Evolutionary conservation across 345 rosid species (phyloP).

Genomic region (Camelina sativa): DNA sequence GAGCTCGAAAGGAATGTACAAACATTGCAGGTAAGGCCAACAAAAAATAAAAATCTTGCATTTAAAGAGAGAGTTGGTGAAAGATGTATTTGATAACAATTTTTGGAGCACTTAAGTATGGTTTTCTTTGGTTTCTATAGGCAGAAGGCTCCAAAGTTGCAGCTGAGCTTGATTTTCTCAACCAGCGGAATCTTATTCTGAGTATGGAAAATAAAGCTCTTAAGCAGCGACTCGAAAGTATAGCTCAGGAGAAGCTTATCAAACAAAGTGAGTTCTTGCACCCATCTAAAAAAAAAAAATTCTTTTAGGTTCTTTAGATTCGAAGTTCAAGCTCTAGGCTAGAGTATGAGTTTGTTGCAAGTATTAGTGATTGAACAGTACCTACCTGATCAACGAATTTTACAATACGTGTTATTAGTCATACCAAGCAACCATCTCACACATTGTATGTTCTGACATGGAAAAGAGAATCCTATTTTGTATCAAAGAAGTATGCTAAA

Average conservation of each 20-base stretch:
- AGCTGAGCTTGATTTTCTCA: slow-evolving; percentile 88
- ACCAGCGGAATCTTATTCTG: slow-evolving; percentile 78
- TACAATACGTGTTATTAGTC: neutral
- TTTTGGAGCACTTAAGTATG: slow-evolving; percentile 1
- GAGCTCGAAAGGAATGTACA: slow-evolving; percentile 98
- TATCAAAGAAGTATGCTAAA: no score
- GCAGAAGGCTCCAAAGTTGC: slow-evolving; percentile 83
- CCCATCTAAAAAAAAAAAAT: neutral
- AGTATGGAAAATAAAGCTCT: slow-evolving; percentile 93
- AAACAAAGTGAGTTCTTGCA: slow-evolving; percentile 66
- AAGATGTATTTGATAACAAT: slow-evolving; percentile 3
- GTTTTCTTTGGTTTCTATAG: slow-evolving; percentile 43
- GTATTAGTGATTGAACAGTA: slow-evolving; percentile 3
- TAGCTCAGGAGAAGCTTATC: slow-evolving; percentile 82
- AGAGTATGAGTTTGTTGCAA: neutral
- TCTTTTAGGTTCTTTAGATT: neutral
- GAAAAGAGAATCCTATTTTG: neutral
- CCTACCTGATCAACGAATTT: neutral
- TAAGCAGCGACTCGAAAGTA: slow-evolving; percentile 76
- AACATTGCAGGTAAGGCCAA: slow-evolving; percentile 76
- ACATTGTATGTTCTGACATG: neutral
- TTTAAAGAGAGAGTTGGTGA: slow-evolving; percentile 21
- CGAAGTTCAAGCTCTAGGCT: slow-evolving; percentile 17
- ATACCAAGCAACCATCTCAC: slow-evolving; percentile 1
- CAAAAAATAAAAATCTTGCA: neutral